Percentiles rank a stretch among this genome's conserved stretches.
Evolutionary conservation across 768 basidiomycete species (phyloP).

Genomic region (Auricularia auricula-judae): DNA sequence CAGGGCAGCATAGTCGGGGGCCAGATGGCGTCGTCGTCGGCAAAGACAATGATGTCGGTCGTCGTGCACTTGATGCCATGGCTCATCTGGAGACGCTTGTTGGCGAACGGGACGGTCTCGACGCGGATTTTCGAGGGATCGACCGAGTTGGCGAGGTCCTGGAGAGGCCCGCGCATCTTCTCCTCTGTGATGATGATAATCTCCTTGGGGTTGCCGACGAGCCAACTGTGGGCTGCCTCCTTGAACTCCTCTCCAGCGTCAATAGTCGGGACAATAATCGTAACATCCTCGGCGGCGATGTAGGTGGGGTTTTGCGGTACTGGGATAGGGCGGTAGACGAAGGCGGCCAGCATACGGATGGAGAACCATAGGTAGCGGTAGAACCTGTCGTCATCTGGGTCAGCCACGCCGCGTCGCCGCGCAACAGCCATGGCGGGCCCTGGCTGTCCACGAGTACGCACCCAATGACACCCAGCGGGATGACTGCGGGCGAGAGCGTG

Average conservation of each 20-base stretch:
- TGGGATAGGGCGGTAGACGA: constrained; percentile 79
- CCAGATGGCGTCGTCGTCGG: constrained; percentile 95
- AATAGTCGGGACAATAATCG: constrained; percentile 92
- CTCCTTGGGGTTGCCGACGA: constrained; percentile 83
- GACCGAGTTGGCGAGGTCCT: constrained; percentile 80
- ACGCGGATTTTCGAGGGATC: constrained; percentile 78
- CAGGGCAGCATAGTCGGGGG: constrained; percentile 83
- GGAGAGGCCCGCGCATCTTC: constrained; percentile 80
- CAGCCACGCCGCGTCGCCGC: background rate
- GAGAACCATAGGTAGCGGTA: constrained; percentile 91
- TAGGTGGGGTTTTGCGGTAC: constrained; percentile 87
- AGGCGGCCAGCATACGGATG: constrained; percentile 70
- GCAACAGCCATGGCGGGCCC: background rate
- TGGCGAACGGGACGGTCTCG: constrained; percentile 84
- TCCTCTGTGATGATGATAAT: constrained; percentile 73
- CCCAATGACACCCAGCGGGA: constrained; percentile 86
- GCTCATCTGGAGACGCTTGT: constrained; percentile 89
- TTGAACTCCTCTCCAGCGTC: constrained; percentile 95
- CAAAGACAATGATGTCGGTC: constrained; percentile 90
- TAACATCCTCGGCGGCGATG: constrained; percentile 83
- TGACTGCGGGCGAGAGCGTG: constrained; percentile 38
- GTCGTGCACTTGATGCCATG: constrained; percentile 86
- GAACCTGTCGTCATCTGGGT: constrained; percentile 39
- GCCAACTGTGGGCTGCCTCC: constrained; percentile 86
- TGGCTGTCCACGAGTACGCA: constrained; percentile 21